Evolutionary conservation across 2,329 filamentous ascomycete species (phyloP).

Genomic region (Grosmannia huntii): DNA sequence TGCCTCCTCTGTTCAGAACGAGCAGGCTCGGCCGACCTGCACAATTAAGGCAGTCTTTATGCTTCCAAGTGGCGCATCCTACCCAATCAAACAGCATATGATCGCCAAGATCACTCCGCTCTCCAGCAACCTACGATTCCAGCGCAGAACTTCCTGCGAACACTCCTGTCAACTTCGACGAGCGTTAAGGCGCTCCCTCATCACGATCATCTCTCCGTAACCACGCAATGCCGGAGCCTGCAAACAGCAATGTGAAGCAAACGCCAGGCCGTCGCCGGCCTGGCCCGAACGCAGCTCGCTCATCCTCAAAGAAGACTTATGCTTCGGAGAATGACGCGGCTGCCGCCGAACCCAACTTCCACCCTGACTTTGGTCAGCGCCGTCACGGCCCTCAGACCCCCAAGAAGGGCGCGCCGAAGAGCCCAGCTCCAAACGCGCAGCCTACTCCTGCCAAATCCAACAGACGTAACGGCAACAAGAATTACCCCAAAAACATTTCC

Average conservation of each 20-base stretch:
- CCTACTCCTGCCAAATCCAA: conserved; percentile 15
- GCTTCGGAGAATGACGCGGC: conserved; percentile 44
- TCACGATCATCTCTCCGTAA: neutral
- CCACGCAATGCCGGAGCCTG: conserved; percentile 21
- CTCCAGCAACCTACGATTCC: neutral
- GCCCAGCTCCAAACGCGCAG: conserved; percentile 15
- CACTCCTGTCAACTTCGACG: neutral
- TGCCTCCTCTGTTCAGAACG: neutral
- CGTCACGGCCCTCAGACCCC: conserved; percentile 7
- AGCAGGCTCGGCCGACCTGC: neutral
- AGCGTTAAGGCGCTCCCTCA: neutral
- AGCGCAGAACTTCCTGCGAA: neutral
- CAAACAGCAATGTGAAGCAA: conserved; percentile 14
- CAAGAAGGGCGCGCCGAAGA: conserved; percentile 16
- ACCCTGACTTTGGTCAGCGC: conserved; percentile 18
- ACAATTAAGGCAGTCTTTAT: neutral
- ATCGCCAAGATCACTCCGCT: neutral
- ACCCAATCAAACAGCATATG: neutral
- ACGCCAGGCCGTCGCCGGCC: conserved; percentile 28
- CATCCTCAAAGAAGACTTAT: conserved; percentile 38
- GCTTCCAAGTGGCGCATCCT: neutral
- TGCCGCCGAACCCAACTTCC: conserved; percentile 19
- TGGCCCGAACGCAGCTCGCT: conserved; percentile 24
- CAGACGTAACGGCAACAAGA: conserved; percentile 18
- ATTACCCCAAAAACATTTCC: conserved; percentile 18